These are phyloP conservation scores for Obba rivulosa DNA, from an alignment of 768 basidiomycete genomes.

Conservation along the genomic window DNA sequence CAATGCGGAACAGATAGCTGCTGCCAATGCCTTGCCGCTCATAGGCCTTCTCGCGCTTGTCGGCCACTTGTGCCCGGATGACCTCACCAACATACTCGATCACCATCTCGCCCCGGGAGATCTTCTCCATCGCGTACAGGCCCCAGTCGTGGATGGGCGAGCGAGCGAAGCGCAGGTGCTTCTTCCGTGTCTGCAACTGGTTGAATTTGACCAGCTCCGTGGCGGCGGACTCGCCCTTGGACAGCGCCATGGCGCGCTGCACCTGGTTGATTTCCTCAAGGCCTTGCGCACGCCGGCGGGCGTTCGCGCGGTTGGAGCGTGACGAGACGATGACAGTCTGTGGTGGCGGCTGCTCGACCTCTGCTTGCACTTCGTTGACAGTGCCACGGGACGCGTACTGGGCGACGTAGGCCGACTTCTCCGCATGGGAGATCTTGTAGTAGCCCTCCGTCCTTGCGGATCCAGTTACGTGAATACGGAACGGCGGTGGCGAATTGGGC, in stretches of 20 bases:
- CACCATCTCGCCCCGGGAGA: slow-evolving; percentile 94
- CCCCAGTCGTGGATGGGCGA: slow-evolving; percentile 99
- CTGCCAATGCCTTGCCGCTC: slow-evolving; percentile 97
- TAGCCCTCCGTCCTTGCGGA: slow-evolving; percentile 92
- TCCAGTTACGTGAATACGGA: slow-evolving; percentile 76
- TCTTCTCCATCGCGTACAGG: slow-evolving; percentile 95
- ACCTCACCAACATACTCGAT: slow-evolving; percentile 99
- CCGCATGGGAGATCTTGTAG: slow-evolving; percentile 89
- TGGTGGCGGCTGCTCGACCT: slow-evolving; percentile 41
- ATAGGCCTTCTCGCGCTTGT: slow-evolving; percentile 95
- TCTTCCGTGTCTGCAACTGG: slow-evolving; percentile 96
- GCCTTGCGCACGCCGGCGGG: slow-evolving; percentile 85
- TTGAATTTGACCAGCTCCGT: slow-evolving; percentile 94
- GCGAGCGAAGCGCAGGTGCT: slow-evolving; percentile 90
- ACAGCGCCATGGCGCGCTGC: slow-evolving; percentile 70
- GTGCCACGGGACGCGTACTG: slow-evolving; percentile 71
- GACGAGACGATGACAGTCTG: slow-evolving; percentile 64
- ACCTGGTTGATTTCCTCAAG: slow-evolving; percentile 94
- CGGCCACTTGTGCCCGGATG: slow-evolving; percentile 91
- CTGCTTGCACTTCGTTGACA: slow-evolving; percentile 34
- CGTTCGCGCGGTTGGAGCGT: slow-evolving; percentile 87
- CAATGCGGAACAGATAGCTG: slow-evolving; percentile 96
- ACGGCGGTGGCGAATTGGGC: slow-evolving; percentile 41
- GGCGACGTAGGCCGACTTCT: slow-evolving; percentile 89
- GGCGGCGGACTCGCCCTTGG: slow-evolving; percentile 67